Percentiles rank a stretch among this genome's conserved stretches.
Conservation (phyloP, 768 basidiomycete species). For the Leccinum disarticulatum region DNA sequence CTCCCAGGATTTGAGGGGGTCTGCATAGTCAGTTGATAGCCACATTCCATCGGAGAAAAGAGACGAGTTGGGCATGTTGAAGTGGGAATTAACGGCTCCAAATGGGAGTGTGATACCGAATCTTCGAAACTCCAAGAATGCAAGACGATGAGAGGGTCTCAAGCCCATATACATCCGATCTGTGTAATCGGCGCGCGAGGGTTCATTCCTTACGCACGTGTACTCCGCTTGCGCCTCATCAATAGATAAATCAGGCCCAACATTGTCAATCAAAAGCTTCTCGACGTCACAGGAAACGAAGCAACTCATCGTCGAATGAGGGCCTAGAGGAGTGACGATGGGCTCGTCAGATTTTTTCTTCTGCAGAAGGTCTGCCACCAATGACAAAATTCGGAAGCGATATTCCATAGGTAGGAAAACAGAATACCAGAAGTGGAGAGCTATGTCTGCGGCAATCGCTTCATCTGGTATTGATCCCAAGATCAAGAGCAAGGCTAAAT, state of each 20-base stretch:
- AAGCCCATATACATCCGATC: conserved; percentile 42
- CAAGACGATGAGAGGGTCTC: conserved; percentile 45
- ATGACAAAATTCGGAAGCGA: conserved; percentile 17
- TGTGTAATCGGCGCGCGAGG: conserved; percentile 40
- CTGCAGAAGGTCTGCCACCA: conserved; percentile 21
- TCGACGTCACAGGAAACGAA: conserved; percentile 5
- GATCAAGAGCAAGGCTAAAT: conserved; percentile 42
- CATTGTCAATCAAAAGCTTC: conserved; percentile 18
- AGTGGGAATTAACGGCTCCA: conserved; percentile 41
- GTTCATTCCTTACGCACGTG: conserved; percentile 34
- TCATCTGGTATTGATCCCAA: conserved; percentile 38
- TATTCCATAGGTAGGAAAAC: conserved; percentile 40
- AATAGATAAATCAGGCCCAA: conserved; percentile 14
- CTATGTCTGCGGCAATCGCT: conserved; percentile 40
- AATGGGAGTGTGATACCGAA: conserved; percentile 51
- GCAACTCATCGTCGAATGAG: conserved; percentile 19
- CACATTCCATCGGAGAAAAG: conserved; percentile 49
- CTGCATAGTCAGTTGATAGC: conserved; percentile 40
- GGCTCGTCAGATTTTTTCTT: background rate
- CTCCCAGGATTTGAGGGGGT: conserved; percentile 54
- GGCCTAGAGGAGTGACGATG: conserved; percentile 10
- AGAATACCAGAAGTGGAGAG: conserved; percentile 52
- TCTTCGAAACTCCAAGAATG: conserved; percentile 39
- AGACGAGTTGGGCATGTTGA: conserved; percentile 42
- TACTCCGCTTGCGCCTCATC: conserved; percentile 33